Evolutionary conservation across 768 basidiomycete genomes (phyloP).

Genomic region (Mycena haematopus): DNA sequence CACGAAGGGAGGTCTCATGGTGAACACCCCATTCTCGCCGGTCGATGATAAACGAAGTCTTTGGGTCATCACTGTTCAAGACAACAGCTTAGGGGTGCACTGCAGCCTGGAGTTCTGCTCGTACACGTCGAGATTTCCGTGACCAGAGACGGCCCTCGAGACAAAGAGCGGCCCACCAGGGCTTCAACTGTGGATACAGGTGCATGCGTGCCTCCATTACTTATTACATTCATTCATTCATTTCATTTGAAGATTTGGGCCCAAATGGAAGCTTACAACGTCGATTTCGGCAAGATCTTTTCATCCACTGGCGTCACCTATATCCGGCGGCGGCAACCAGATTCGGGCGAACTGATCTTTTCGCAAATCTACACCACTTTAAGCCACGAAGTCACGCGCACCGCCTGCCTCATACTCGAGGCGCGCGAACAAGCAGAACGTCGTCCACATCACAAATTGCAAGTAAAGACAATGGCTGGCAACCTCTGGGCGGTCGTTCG

Average conservation of each 20-base stretch:
- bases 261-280: conserved; percentile 9
- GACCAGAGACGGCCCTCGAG: background rate
- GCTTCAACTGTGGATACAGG: conserved; percentile 8
- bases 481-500: background rate
- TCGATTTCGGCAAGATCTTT: conserved; percentile 4
- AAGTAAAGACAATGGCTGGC: background rate
- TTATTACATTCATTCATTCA: no score
- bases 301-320: conserved; percentile 5
- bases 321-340: background rate
- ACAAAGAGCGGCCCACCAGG: background rate
- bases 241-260: conserved; percentile 3
- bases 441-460: no score
- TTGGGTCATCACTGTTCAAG: background rate
- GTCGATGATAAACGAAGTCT: background rate
- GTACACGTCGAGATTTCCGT: conserved; percentile 3
- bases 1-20: background rate
- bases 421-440: conserved; percentile 8
- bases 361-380: conserved; percentile 1
- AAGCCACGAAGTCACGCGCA: conserved; percentile 2
- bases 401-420: background rate
- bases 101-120: no score
- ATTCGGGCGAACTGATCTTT: background rate
- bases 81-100: conserved; percentile 4
- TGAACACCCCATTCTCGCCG: conserved; percentile 3
- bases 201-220: no score